Conservation (phyloP, 352 stramenopile genomes). For the Phytopythium delawarense region DNA sequence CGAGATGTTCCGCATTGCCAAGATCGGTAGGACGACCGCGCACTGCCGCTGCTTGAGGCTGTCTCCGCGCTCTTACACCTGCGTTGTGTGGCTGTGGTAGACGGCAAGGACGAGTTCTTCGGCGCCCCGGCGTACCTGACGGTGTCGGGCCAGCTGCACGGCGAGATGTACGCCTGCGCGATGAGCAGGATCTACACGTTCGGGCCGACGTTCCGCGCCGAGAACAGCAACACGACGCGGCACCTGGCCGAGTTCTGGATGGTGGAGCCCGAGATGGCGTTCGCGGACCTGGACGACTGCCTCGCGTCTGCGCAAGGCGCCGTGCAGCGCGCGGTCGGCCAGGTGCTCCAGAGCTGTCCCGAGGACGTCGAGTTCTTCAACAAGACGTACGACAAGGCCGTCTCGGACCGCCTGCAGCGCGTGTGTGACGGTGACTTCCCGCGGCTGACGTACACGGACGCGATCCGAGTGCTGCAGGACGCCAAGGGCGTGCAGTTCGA, state of each 20-base stretch:
- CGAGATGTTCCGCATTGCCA: slow-evolving; percentile 96
- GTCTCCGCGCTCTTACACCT: slow-evolving; percentile 5
- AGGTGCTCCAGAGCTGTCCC: slow-evolving; percentile 77
- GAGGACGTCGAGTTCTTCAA: slow-evolving; percentile 94
- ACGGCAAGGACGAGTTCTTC: slow-evolving; percentile 94
- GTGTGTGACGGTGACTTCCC: slow-evolving; percentile 88
- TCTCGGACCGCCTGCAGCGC: slow-evolving; percentile 82
- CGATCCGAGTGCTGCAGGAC: slow-evolving; percentile 92
- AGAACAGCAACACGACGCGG: slow-evolving; percentile 97
- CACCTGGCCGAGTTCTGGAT: slow-evolving; percentile 99
- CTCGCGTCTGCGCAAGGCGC: slow-evolving; percentile 94
- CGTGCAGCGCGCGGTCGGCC: slow-evolving; percentile 85
- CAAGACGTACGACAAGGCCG: slow-evolving; percentile 84
- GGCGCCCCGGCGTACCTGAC: slow-evolving; percentile 88
- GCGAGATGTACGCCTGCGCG: slow-evolving; percentile 96
- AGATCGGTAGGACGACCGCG: slow-evolving; percentile 37
- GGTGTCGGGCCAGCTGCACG: slow-evolving; percentile 92
- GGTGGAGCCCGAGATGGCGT: slow-evolving; percentile 94
- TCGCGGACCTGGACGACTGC: slow-evolving; percentile 75
- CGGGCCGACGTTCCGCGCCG: slow-evolving; percentile 97
- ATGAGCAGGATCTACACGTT: slow-evolving; percentile 99
- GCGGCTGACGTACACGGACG: slow-evolving; percentile 93
- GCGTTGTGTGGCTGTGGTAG: slow-evolving; percentile 13
- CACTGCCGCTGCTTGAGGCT: not conserved
- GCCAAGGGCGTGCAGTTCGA: slow-evolving; percentile 73